Evolutionary conservation across 768 basidiomycete genomes (phyloP).

Genomic region (Trametopsis cervina): DNA sequence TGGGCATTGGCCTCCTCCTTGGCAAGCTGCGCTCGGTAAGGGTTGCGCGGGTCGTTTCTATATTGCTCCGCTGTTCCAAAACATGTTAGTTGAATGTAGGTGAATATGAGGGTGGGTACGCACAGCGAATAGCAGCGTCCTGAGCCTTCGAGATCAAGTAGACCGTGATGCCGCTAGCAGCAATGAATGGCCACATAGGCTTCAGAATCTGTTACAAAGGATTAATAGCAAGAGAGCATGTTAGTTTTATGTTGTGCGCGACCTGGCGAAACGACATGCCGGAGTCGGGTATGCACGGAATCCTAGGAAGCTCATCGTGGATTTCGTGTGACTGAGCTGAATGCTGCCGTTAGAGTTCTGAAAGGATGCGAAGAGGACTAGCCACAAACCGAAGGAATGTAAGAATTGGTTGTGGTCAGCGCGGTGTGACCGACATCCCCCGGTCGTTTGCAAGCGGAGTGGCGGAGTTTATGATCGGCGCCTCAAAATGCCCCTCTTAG

Average conservation of each 20-base stretch:
- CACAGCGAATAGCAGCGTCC: slow-evolving; percentile 64
- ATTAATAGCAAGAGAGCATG: not conserved
- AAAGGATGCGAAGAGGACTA: too few relatives aligned
- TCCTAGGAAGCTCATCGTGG: slow-evolving; percentile 68
- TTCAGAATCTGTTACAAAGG: slow-evolving; percentile 44
- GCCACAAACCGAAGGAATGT: too few relatives aligned
- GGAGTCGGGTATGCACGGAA: slow-evolving; percentile 79
- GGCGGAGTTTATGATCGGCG: too few relatives aligned
- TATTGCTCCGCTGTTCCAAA: slow-evolving; percentile 48
- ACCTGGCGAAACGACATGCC: slow-evolving; percentile 43
- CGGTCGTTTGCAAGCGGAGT: too few relatives aligned
- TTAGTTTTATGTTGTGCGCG: not conserved
- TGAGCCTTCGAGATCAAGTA: slow-evolving; percentile 65
- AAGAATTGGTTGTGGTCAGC: too few relatives aligned
- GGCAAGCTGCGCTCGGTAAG: slow-evolving; percentile 72
- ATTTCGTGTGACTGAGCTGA: too few relatives aligned
- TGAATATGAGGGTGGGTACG: slow-evolving; percentile 26
- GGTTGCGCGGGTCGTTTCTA: slow-evolving; percentile 75
- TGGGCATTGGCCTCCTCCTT: slow-evolving; percentile 35
- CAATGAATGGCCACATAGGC: slow-evolving; percentile 79
- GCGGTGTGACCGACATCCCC: too few relatives aligned
- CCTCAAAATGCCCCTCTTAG: too few relatives aligned
- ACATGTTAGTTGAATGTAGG: slow-evolving; percentile 6
- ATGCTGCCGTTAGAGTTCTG: too few relatives aligned
- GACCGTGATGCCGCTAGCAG: slow-evolving; percentile 54